Evolutionary conservation across 2,329 filamentous ascomycete species (phyloP).

Genomic region (Cryphonectria naterciae): DNA sequence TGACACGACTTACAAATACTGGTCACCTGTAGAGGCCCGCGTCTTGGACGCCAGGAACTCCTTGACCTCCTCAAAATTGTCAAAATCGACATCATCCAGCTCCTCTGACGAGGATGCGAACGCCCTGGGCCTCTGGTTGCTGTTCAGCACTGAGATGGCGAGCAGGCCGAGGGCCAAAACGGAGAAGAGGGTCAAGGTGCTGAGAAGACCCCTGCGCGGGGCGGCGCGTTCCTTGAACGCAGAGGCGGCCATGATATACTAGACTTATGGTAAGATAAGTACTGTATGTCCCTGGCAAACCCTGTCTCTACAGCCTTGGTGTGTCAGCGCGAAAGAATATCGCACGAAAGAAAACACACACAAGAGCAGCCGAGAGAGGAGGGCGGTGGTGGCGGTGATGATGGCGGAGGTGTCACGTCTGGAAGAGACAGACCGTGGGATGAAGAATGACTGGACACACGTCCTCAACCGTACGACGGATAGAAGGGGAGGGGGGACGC

Average conservation of each 20-base stretch:
- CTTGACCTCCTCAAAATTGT: conserved; percentile 25
- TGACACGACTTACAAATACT: conserved; percentile 25
- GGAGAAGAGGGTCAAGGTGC: conserved; percentile 24
- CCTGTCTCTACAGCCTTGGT: neutral
- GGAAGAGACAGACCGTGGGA: neutral
- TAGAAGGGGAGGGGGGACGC: too few relatives aligned
- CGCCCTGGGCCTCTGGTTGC: conserved; percentile 12
- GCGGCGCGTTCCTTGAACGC: conserved; percentile 4
- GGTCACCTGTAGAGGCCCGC: conserved; percentile 25
- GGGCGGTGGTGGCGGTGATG: neutral
- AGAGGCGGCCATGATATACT: conserved; percentile 20
- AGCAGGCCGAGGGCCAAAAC: conserved; percentile 25
- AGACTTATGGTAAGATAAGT: neutral
- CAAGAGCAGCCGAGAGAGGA: neutral
- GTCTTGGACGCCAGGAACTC: conserved; percentile 25
- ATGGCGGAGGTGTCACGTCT: neutral
- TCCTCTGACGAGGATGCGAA: conserved; percentile 16
- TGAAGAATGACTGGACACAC: neutral
- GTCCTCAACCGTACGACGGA: neutral
- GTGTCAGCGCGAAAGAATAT: neutral
- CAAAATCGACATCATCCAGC: conserved; percentile 21
- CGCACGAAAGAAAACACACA: neutral
- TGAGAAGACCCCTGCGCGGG: conserved; percentile 22
- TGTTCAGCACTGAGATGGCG: conserved; percentile 23
- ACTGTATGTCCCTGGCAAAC: neutral